phyloP scores from a whole-genome alignment of 495 filamentous ascomycete genomes.

The Aspergillus asperescens region DNA sequence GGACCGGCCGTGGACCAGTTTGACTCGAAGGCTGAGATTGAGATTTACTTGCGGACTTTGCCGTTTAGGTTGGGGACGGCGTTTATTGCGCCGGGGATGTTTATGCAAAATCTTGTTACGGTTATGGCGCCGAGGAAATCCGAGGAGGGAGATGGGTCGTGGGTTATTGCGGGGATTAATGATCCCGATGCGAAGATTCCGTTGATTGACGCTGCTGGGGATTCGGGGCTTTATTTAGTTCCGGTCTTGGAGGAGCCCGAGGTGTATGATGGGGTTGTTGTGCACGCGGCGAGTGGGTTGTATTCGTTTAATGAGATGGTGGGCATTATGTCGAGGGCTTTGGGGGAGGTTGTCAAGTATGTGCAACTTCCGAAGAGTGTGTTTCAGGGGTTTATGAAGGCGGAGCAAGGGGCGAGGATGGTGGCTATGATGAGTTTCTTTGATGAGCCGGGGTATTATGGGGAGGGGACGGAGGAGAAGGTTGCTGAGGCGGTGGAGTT shows the following conservation, averaged over 20 bases:
- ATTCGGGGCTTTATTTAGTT: conserved; percentile 48
- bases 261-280: conserved; percentile 42
- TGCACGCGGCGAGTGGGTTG: conserved; percentile 31
- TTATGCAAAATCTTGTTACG: conserved; percentile 43
- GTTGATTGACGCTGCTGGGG: conserved; percentile 38
- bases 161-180: conserved; percentile 14
- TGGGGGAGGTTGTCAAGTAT: conserved; percentile 43
- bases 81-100: conserved; percentile 39
- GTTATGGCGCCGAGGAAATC: conserved; percentile 5
- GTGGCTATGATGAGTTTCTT: conserved; percentile 16
- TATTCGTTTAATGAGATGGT: conserved; percentile 37
- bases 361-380: conserved; percentile 36
- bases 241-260: conserved; percentile 44
- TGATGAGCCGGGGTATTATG: conserved; percentile 44
- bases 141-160: conserved; percentile 15
- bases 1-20: conserved; percentile 30
- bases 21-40: conserved; percentile 37
- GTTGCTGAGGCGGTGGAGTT: conserved; percentile 31
- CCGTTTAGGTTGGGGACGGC: conserved; percentile 37
- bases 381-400: conserved; percentile 26
- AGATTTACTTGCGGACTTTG: conserved; percentile 41
- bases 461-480: conserved; percentile 28
- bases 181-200: conserved; percentile 32
- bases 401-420: neutral
- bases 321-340: conserved; percentile 30